These are phyloP conservation scores for Ophiostoma novo-ulmi DNA, from an alignment of 2,329 filamentous ascomycete species.

Conservation along the genomic window DNA sequence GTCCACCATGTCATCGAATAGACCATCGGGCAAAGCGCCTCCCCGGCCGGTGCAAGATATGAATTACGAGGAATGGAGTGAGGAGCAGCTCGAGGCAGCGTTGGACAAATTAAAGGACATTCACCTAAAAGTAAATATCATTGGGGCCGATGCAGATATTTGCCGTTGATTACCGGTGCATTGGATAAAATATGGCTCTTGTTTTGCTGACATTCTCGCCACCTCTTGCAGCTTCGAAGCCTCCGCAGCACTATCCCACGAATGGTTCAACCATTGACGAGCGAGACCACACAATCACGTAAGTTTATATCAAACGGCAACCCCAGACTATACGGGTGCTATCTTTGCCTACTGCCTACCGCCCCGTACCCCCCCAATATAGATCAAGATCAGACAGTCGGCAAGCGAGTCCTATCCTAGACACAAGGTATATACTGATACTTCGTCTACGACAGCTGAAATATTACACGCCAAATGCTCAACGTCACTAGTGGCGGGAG, in stretches of 20 bases:
- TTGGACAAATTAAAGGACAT: constrained; percentile 49
- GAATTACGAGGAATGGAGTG: constrained; percentile 40
- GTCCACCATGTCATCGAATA: constrained; percentile 24
- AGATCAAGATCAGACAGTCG: background rate
- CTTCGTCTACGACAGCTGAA: constrained; percentile 41
- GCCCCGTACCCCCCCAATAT: no score
- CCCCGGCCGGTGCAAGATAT: constrained; percentile 9
- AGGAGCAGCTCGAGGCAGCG: constrained; percentile 46
- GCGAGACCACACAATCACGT: constrained; percentile 48
- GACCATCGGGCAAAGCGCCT: constrained; percentile 11
- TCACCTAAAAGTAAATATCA: constrained; percentile 46
- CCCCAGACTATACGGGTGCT: background rate
- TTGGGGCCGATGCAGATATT: constrained; percentile 6
- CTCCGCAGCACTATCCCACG: constrained; percentile 47
- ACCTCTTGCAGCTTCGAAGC: constrained; percentile 39
- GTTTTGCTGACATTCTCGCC: background rate
- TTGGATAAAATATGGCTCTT: background rate
- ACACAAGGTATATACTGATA: background rate
- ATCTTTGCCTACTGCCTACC: background rate
- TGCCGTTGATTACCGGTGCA: background rate
- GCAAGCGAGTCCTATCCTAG: background rate
- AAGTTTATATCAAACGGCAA: constrained; percentile 29
- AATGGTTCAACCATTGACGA: constrained; percentile 48
- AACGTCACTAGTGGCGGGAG: constrained; percentile 44
- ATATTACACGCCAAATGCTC: constrained; percentile 45